Base-by-base conservation (phyloP, 768 basidiomycete genomes). In the Lyophyllum decastes region DNA sequence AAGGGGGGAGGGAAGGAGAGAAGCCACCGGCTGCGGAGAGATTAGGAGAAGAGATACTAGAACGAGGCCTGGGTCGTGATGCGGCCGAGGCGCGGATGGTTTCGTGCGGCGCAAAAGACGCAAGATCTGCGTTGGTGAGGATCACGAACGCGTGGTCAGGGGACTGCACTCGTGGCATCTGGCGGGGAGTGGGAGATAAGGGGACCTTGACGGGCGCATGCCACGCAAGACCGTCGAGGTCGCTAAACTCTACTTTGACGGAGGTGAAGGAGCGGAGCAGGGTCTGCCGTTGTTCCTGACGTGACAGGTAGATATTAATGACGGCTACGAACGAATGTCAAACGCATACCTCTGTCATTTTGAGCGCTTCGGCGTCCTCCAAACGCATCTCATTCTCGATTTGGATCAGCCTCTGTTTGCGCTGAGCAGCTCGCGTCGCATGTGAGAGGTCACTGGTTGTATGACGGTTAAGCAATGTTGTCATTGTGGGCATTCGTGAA, bases 181-280 rank as follows among this genome's bases (percentile, higher is more conserved):
- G 16, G 12, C 16, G 21, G 10, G 57, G 17, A 14, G 19, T 34
- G 12, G 54, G 40, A 41, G 40, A 21, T 14, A 48, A 51, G 25
- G 52, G 40, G 22, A 48, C 25, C 17, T 24, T 33, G 9, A 30
- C 21, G 19, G 17, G 35, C 24, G 57, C 19, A 25, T 46, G 19
- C 84, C 84, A 84, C 35, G 78, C 75, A 34, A 83, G 69, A 0
- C 85, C 85, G 54, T 87, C 85, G 16, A 87, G 76, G 67, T 87
- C 85, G 54, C 76, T 74, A 63, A 86, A 87, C 60, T 87, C 85
- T 8, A 80, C 79, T 59, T 87, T 86, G 33, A 86, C 85, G 4
- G 76, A 75, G 21, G 66, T 72, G 62, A 87, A 87, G 1, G 84
- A 78, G 50, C 66, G 66, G 27, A 74, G 60, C 12, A 81, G 70